phyloP scores from a whole-genome alignment of 495 filamentous ascomycete genomes.

The Daldinia decipiens region DNA sequence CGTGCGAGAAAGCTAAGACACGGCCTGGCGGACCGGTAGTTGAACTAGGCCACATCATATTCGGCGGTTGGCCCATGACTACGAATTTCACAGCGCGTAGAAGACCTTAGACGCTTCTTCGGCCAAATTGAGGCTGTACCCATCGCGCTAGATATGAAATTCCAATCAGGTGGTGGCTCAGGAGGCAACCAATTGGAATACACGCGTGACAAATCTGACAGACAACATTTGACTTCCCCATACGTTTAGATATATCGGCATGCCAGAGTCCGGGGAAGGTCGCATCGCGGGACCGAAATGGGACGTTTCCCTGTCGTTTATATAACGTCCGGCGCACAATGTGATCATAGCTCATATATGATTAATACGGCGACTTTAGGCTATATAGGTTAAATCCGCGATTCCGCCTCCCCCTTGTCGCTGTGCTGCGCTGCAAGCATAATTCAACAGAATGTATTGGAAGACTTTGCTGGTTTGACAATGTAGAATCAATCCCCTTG shows the following conservation, averaged over 20 bases:
- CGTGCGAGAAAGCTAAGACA: background rate
- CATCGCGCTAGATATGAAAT: slow-evolving; percentile 16
- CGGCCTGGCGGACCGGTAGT: slow-evolving; percentile 32
- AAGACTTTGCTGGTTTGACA: background rate
- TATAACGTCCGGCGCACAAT: slow-evolving; percentile 25
- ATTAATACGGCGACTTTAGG: slow-evolving; percentile 37
- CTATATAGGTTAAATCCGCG: slow-evolving; percentile 37
- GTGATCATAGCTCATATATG: slow-evolving; percentile 33
- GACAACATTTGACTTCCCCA: slow-evolving; percentile 23
- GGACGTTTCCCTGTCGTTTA: slow-evolving; percentile 22
- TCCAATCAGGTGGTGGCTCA: slow-evolving; percentile 27
- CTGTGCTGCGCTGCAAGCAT: background rate
- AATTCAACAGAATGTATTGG: background rate
- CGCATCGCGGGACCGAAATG: slow-evolving; percentile 20
- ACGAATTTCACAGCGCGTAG: slow-evolving; percentile 1
- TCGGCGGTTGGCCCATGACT: slow-evolving; percentile 4
- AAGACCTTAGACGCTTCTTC: slow-evolving; percentile 22
- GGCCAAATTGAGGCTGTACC: slow-evolving; percentile 21
- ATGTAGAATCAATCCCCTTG: background rate
- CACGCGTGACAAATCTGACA: slow-evolving; percentile 6
- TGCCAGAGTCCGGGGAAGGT: slow-evolving; percentile 41
- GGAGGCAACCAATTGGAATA: slow-evolving; percentile 30
- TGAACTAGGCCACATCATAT: slow-evolving; percentile 18
- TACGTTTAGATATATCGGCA: slow-evolving; percentile 28
- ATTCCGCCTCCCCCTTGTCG: slow-evolving; percentile 12